phyloP scores from a whole-genome alignment of 2,329 filamentous ascomycete species.

The Cladosporium sphaerospermum region DNA sequence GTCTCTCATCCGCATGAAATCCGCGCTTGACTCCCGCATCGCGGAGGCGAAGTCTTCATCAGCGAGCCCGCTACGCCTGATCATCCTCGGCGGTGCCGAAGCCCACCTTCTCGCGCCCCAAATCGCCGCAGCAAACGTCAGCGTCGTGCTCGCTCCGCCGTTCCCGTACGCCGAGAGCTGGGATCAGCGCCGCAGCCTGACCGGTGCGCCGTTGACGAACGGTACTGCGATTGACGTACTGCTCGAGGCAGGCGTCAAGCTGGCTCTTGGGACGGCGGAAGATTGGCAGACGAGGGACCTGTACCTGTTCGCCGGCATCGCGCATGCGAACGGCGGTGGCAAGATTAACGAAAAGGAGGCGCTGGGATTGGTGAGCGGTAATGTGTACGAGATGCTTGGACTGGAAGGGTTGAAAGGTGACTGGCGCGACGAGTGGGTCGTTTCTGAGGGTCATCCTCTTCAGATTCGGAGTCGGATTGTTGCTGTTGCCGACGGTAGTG shows the following conservation, averaged over 20 bases:
- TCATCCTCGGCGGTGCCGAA: conserved; percentile 59
- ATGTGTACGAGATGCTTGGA: conserved; percentile 54
- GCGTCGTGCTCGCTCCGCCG: conserved; percentile 56
- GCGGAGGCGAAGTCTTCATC: neutral
- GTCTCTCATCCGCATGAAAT: conserved; percentile 53
- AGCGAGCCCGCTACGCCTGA: conserved; percentile 41
- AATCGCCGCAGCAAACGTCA: conserved; percentile 51
- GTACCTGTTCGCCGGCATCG: conserved; percentile 54
- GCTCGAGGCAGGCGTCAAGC: conserved; percentile 52
- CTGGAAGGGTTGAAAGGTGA: conserved; percentile 27
- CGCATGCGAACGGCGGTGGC: conserved; percentile 51
- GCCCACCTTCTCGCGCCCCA: conserved; percentile 54
- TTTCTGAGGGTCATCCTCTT: conserved; percentile 59
- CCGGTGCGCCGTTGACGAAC: conserved; percentile 60
- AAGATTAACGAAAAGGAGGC: conserved; percentile 50
- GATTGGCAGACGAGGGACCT: conserved; percentile 59
- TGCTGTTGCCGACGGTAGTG: conserved; percentile 45
- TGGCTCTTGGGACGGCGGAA: conserved; percentile 55
- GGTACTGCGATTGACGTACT: conserved; percentile 56
- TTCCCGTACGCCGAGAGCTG: conserved; percentile 51
- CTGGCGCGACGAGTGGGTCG: conserved; percentile 46
- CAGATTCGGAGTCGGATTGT: conserved; percentile 52
- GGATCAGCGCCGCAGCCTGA: conserved; percentile 57
- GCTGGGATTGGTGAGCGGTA: conserved; percentile 51
- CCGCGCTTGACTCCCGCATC: conserved; percentile 44